These are phyloP conservation scores for Fraxinus sp. DNA, from an alignment of 305 asterid species.

Conservation along the genomic window DNA sequence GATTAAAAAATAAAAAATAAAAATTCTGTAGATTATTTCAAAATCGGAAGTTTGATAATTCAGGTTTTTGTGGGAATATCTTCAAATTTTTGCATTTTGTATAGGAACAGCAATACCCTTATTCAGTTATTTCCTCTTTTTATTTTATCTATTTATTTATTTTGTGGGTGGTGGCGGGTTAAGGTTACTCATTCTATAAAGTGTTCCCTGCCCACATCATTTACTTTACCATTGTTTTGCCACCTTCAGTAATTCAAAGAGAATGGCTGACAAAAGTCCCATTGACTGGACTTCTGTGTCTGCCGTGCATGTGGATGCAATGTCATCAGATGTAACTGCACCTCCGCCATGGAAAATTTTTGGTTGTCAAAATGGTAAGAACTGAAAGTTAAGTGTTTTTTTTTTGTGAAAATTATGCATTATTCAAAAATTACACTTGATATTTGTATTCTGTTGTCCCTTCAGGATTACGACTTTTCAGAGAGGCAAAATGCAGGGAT, in stretches of 20 bases:
- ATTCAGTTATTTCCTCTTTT: neutral
- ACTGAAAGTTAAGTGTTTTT: neutral
- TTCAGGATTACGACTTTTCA: slow-evolving; percentile 81
- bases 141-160: neutral
- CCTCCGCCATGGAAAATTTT: slow-evolving; percentile 92
- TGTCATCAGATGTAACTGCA: slow-evolving; percentile 75
- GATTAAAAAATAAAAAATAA: neutral
- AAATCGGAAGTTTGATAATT: neutral
- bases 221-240: neutral
- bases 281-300: slow-evolving; percentile 45
- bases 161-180: neutral
- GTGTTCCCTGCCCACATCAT: neutral
- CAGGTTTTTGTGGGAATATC: neutral
- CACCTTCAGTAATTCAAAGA: slow-evolving; percentile 67
- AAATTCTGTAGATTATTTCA: neutral
- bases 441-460: slow-evolving; percentile 12
- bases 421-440: neutral
- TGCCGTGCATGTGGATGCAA: slow-evolving; percentile 54
- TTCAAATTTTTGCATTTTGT: neutral
- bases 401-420: neutral
- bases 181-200: neutral
- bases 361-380: slow-evolving; percentile 77
- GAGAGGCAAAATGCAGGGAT: slow-evolving; percentile 71
- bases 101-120: neutral
- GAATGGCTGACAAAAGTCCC: slow-evolving; percentile 41